Evolutionary conservation across 2,329 filamentous ascomycete genomes (phyloP).

Genomic region (Colletotrichum incanum): DNA sequence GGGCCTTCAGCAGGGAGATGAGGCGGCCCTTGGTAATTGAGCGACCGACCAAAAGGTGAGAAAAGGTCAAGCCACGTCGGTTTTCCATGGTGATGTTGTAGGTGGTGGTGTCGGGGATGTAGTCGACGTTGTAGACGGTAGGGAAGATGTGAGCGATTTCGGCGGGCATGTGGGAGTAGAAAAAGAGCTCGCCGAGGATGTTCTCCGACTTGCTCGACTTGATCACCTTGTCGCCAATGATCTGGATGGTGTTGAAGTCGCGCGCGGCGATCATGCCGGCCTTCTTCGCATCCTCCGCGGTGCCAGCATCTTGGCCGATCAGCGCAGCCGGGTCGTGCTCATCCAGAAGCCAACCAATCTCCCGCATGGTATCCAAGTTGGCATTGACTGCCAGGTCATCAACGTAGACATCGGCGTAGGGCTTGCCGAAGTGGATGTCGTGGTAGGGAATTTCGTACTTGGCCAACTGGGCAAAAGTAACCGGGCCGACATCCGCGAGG

Average conservation of each 20-base stretch:
- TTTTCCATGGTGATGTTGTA: slow-evolving; percentile 51
- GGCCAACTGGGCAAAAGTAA: slow-evolving; percentile 49
- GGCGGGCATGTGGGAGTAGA: slow-evolving; percentile 51
- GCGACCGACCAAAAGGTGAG: slow-evolving; percentile 50
- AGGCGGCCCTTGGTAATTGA: slow-evolving; percentile 51
- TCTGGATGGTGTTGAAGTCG: slow-evolving; percentile 52
- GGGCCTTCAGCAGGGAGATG: slow-evolving; percentile 45
- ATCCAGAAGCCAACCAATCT: slow-evolving; percentile 51
- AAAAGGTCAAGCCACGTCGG: slow-evolving; percentile 48
- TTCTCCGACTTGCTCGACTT: slow-evolving; percentile 52
- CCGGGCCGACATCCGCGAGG: slow-evolving; percentile 48
- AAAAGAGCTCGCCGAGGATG: slow-evolving; percentile 52
- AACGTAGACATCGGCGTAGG: slow-evolving; percentile 51
- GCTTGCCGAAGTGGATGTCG: slow-evolving; percentile 51
- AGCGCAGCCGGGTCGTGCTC: slow-evolving; percentile 44
- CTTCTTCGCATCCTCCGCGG: slow-evolving; percentile 45
- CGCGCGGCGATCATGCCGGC: slow-evolving; percentile 50
- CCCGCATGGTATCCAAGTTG: slow-evolving; percentile 49
- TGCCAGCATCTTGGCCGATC: slow-evolving; percentile 37
- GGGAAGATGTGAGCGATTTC: slow-evolving; percentile 46
- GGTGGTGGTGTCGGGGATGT: slow-evolving; percentile 47
- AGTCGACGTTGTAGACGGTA: slow-evolving; percentile 48
- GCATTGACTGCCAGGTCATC: slow-evolving; percentile 49
- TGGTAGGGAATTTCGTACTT: slow-evolving; percentile 50
- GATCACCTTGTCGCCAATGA: slow-evolving; percentile 50